phyloP scores from a whole-genome alignment of 305 asterid species.

The Andrographis paniculata region DNA sequence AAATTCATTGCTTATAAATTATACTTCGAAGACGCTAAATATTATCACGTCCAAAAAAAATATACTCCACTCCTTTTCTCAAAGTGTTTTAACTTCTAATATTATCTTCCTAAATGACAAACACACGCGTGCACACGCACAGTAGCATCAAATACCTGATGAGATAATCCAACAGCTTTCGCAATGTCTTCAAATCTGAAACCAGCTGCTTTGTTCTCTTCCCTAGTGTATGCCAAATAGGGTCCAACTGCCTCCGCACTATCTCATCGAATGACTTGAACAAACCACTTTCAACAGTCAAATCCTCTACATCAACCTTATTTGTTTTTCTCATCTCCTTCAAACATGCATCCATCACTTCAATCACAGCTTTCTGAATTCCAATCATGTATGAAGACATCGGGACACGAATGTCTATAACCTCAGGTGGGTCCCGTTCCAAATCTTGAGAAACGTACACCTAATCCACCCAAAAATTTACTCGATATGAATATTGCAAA shows the following conservation, averaged over 20 bases:
- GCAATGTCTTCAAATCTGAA: conserved; percentile 87
- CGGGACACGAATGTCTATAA: conserved; percentile 83
- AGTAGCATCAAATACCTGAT: conserved; percentile 45
- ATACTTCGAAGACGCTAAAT: not conserved
- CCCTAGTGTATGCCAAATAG: conserved; percentile 97
- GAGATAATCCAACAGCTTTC: conserved; percentile 91
- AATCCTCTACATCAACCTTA: conserved; percentile 93
- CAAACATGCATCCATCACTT: conserved; percentile 93
- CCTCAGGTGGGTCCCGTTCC: conserved; percentile 90
- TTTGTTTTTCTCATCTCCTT: conserved; percentile 96
- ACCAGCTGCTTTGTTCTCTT: conserved; percentile 92
- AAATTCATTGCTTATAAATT: no score
- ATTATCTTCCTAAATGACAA: not conserved
- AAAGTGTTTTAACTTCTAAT: not conserved
- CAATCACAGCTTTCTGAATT: conserved; percentile 86
- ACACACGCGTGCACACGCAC: not conserved
- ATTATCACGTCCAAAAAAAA: no score
- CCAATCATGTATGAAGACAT: conserved; percentile 78
- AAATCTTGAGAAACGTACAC: conserved; percentile 84
- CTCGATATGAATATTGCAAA: not conserved
- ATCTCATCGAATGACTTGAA: conserved; percentile 98
- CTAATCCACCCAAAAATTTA: conserved; percentile 26
- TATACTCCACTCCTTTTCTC: no score
- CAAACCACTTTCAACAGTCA: conserved; percentile 90
- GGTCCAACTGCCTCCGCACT: conserved; percentile 83